Conservation (phyloP, 2,329 filamentous ascomycete genomes). For the Alternaria alternata region DNA sequence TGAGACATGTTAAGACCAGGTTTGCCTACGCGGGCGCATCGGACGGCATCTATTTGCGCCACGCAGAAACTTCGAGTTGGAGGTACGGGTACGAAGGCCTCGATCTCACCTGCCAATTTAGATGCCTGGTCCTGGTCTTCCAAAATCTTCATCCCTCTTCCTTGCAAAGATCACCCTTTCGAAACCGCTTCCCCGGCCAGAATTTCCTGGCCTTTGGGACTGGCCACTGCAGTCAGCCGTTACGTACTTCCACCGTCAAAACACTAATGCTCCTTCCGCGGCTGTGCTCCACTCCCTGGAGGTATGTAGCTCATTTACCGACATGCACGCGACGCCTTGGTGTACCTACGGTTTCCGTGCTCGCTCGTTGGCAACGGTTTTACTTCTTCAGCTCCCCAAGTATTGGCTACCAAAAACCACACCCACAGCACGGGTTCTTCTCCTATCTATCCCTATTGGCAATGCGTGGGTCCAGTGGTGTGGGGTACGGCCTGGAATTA, state of each 20-base stretch:
- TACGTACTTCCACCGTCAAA: conserved; percentile 17
- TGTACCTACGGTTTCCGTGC: conserved; percentile 13
- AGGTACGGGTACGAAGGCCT: conserved; percentile 7
- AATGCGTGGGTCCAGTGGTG: conserved; percentile 9
- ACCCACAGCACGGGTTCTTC: conserved; percentile 6
- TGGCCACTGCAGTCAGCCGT: conserved; percentile 8
- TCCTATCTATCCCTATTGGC: conserved; percentile 13
- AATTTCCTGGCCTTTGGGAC: conserved; percentile 13
- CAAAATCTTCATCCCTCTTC: conserved; percentile 1
- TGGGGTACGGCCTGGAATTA: conserved; percentile 19
- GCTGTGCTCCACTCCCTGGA: conserved; percentile 8
- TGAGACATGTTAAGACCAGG: conserved; percentile 16
- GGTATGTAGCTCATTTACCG: conserved; percentile 13
- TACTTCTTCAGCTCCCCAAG: conserved; percentile 20
- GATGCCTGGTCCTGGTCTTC: conserved; percentile 8
- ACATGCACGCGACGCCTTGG: conserved; percentile 15
- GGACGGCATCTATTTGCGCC: conserved; percentile 15
- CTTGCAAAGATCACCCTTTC: conserved; percentile 15
- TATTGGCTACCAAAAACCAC: conserved; percentile 13
- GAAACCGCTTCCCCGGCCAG: conserved; percentile 14
- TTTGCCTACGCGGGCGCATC: conserved; percentile 23
- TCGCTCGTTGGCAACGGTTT: conserved; percentile 14
- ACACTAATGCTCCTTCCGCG: conserved; percentile 24
- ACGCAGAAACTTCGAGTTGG: conserved; percentile 22
- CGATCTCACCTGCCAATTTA: not conserved